A percentile compares a stretch with the other conserved stretches of the same genome.
phyloP scores from a whole-genome alignment of 202 grass and related monocot species.

The Setaria viridis region DNA sequence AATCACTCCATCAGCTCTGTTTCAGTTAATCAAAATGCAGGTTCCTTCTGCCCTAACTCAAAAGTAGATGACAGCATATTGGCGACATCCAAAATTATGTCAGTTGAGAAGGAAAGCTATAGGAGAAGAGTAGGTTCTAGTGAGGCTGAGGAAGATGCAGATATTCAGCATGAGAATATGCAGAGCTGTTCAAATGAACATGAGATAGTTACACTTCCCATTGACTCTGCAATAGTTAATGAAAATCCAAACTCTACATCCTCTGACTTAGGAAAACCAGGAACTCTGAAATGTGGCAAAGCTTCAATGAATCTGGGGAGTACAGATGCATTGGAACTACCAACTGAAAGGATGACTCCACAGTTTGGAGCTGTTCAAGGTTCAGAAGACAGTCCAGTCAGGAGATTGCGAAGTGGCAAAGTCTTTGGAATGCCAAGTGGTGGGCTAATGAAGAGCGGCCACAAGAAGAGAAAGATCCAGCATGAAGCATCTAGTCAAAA shows the following conservation, averaged over 20 bases:
- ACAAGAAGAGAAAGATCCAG: conserved; percentile 8
- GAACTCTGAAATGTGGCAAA: conserved; percentile 14
- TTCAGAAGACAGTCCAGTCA: conserved; percentile 30
- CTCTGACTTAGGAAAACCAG: background rate
- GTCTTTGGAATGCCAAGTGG: conserved; percentile 2
- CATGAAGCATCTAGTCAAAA: conserved; percentile 15
- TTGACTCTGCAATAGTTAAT: conserved; percentile 13
- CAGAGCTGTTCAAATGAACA: conserved; percentile 10
- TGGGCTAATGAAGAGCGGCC: background rate
- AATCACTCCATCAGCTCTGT: background rate
- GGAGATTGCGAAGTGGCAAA: conserved; percentile 46
- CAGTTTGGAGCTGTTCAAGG: background rate
- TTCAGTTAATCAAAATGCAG: background rate
- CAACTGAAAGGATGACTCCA: background rate
- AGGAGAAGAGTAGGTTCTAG: background rate
- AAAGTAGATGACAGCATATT: background rate
- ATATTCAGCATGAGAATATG: conserved; percentile 6
- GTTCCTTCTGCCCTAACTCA: background rate
- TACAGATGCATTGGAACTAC: conserved; percentile 9
- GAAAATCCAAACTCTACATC: background rate
- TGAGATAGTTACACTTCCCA: background rate
- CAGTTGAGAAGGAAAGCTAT: background rate
- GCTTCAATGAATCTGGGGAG: background rate
- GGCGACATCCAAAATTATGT: background rate
- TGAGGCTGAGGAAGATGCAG: background rate